Base-by-base conservation (phyloP, 768 basidiomycete species). In the Hydnum rufescens region DNA sequence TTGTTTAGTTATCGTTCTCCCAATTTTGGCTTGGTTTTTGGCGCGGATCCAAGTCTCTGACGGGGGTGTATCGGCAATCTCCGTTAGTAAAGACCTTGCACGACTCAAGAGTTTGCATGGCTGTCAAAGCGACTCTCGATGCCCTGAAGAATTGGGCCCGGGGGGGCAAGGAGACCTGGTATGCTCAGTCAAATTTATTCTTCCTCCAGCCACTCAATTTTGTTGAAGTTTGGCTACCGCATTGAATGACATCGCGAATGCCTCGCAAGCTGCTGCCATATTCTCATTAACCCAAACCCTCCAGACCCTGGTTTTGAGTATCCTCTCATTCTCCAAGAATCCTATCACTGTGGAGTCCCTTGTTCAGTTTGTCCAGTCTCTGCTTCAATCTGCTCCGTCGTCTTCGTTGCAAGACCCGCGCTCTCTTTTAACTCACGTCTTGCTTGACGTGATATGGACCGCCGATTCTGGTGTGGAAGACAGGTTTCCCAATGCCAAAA, bases 401-500 rank as follows among this genome's bases (percentile, higher is more conserved):
- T 57, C 56, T 25, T 58, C 57, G 8, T 23, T 22, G 32, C 55
- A 6, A 32, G 34, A 16, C 39, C 39, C 49, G 19, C 47, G 31
- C 6, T 42, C 50, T 28, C 34, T 13, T 5, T 75, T 87, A 53
- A 78, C 79, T 6, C 83, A 86, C 58, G 64, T 75, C 44, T 67
- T 89, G 2, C 73, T 90, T 22, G 87, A 90, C 61, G 70, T 82
- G 59, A 70, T 86, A 43, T 90, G 87, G 87, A 73, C 83, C 19
- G 63, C 83, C 43, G 87, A 89, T 64, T 70, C 74, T 32, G 76
- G 81, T 57, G 63, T 88, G 54, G 86, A 89, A 53, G 84, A 86
- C 59, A 63, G 77, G 28, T n/a, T 57, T 80, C 32, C 62, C 64
- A 13, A 80, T 84, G 57, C 70, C 71, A 43, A 76, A 74, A n/a